Evolutionary conservation across 164 flowering plant genomes (phyloP).

Genomic region (Houttuynia cordata): DNA sequence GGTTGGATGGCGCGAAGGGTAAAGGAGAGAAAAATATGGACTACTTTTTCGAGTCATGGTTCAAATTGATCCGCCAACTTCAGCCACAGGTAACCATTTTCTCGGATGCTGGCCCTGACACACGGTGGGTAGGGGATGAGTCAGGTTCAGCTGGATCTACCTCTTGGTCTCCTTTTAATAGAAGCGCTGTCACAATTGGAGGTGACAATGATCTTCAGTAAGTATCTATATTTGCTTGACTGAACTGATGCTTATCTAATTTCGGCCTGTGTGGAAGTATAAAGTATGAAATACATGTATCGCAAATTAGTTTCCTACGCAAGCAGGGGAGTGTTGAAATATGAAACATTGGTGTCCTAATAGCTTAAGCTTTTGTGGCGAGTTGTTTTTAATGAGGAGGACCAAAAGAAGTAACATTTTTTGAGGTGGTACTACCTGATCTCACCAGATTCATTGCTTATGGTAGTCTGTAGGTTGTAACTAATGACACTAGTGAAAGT

Average conservation of each 20-base stretch:
- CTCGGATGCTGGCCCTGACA: constrained; percentile 95
- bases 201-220: constrained; percentile 56
- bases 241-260: not conserved
- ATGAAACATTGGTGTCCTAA: no score
- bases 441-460: no score
- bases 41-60: constrained; percentile 82
- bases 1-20: constrained; percentile 93
- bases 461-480: no score
- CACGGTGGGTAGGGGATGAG: constrained; percentile 91
- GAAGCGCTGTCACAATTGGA: constrained; percentile 53
- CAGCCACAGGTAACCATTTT: constrained; percentile 84
- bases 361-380: no score
- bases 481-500: no score
- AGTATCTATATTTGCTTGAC: constrained; percentile 15
- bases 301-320: no score
- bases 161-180: constrained; percentile 91
- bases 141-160: constrained; percentile 69
- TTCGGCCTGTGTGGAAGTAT: no score
- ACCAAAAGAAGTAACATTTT: no score
- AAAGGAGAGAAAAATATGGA: constrained; percentile 85
- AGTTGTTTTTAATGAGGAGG: no score
- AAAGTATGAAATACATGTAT: no score
- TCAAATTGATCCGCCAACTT: constrained; percentile 71
- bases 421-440: no score
- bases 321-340: no score